These are phyloP conservation scores for Penicillium soppii DNA, from an alignment of 495 filamentous ascomycete genomes.

Conservation along the genomic window DNA sequence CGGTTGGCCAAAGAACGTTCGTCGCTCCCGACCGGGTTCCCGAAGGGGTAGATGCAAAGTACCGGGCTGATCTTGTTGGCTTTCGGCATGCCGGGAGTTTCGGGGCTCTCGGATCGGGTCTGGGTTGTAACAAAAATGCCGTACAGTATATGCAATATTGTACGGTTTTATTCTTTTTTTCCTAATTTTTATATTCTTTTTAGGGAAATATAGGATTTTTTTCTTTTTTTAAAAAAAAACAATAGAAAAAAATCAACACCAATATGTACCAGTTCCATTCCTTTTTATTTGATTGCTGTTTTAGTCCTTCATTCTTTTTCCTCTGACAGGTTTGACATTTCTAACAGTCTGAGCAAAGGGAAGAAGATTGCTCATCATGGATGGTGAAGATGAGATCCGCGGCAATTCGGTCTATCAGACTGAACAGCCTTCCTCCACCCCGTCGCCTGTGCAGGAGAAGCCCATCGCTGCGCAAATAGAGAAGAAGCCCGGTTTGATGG, in stretches of 20 bases:
- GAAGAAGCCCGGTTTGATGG: not conserved
- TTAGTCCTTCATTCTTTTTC: not conserved
- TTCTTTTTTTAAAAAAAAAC: not conserved
- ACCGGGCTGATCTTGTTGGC: constrained; percentile 8
- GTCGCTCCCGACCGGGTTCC: constrained; percentile 9
- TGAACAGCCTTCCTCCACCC: not conserved
- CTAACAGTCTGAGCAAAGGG: not conserved
- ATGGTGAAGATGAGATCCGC: constrained; percentile 3
- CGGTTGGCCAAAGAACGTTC: not conserved
- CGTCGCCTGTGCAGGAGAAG: not conserved
- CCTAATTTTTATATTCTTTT: not conserved
- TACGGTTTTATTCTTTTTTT: too few species aligned
- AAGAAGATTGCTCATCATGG: constrained; percentile 6
- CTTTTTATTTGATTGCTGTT: not conserved
- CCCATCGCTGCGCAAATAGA: not conserved
- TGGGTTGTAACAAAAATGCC: not conserved
- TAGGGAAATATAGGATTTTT: not conserved
- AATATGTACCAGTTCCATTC: not conserved
- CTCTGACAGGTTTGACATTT: not conserved
- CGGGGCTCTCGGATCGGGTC: constrained; percentile 1
- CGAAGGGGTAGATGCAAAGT: constrained; percentile 4
- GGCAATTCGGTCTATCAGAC: constrained; percentile 11
- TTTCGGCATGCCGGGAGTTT: constrained; percentile 11
- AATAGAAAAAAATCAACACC: too few species aligned
- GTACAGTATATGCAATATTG: not conserved